Base-by-base conservation (phyloP, 1,284 basidiomycete genomes). In the Leucoagaricus sp. region DNA sequence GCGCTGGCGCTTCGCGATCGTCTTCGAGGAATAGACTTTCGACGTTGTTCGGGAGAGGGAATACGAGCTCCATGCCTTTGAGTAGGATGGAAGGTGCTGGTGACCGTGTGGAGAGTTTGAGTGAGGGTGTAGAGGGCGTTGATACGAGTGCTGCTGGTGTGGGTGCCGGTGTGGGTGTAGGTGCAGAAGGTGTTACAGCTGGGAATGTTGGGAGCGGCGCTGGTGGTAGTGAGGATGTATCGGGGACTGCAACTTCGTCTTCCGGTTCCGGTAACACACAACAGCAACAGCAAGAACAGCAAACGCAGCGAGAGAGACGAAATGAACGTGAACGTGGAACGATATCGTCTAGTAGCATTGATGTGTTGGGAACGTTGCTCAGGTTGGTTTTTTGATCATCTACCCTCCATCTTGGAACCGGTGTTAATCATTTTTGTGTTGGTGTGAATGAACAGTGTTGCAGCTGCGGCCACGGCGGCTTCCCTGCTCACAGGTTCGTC, bases 401-500 rank as follows among this genome's bases (percentile, higher is more conserved):
- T 29, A 2, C 25, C 12, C n/a, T 4, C 26, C 31, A 25, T 45
- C 17, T 7, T 38, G 36, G 15, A 4, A 38, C 5, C 4, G 36
- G 36, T 9, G 4, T 38, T 38, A n/a, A 38, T n/a, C 5, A 38
- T 38, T 38, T 38, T 21, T 17, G 23, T 33, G 9, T 13, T 55
- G 7, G 12, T 47, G 45, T 29, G 47, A 58, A 65, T 44, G 44
- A 51, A 29, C 60, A 91, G 89, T 62, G 87, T 91, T 42, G 89
- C 87, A 7, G 88, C 88, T 21, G 86, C 88, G n/a, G 89, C 89
- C 21, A 90, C 89, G 0, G 89, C 88, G 1, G 87, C 88, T 6
- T 90, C 89, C 7, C 75, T 88, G 25, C 75, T 87, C 28, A 85
- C 84, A 4, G 83, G 84, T 46, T 82, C 83, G 31, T 77, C 82